Evolutionary conservation across 441 rosid species (phyloP), one percentile per base, ranked within the genome.

Genomic region (Dalechampia spathulata): DNA sequence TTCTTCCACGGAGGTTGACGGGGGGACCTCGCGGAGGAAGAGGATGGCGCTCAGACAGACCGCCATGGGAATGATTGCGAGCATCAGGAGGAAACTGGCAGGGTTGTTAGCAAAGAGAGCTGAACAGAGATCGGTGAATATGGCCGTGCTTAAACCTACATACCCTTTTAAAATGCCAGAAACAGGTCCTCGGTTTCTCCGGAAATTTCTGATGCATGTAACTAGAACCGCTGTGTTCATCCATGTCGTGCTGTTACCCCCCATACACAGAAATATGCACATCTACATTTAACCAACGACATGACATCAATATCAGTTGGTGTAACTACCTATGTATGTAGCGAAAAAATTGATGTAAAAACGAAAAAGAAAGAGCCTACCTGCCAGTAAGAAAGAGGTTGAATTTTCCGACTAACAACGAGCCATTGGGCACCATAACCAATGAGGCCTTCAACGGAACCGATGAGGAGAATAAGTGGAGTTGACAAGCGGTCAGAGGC

Each of bases 171-270:
- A 72, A 56, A 89, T 82, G 20, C 96, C 94, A 1, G 96, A 82
- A 19, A 89, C 96, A 0, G 94, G 95, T 1, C 96, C 96, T 4
- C 94, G 75, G 64, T 86, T 89, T 7, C 75, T 54, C 45, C 86
- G 77, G 75, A 89, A 89, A 64, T 85, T 89, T 2, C 96, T 77
- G 45, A 85, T 80, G 66, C 96, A 89, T 0, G 92, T 86, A 6
- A 89, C 91, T 12, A 89, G 67, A 50, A 85, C 76, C 37, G 94
- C 91, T 32, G 91, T 88, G 78, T 88, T 88, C 91, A 88, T 88
- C 96, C 96, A 85, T 32, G 94, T 88, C 14, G 89, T 80, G 65
- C 91, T 85, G 80, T 88, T 88, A 15, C 96, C 96, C 54, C 96
- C 96, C 76, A 88, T 40, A 60, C 96, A 88, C 25, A 88, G 68